Conservation (phyloP, 495 filamentous ascomycete genomes). For the Talaromyces stipitatus region DNA sequence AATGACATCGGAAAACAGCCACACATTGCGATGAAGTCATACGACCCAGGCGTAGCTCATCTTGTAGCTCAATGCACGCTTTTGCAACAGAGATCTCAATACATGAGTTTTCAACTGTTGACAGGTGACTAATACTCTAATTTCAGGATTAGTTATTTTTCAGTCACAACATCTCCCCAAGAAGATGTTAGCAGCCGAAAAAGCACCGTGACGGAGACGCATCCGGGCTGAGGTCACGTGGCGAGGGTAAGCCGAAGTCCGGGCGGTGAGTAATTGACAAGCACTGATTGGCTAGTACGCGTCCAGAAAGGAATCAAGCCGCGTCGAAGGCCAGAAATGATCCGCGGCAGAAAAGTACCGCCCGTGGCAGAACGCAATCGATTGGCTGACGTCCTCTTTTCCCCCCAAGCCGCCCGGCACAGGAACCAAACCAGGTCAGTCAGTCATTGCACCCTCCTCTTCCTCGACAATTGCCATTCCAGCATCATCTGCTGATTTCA, state of each 20-base stretch:
- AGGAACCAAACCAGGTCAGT: constrained; percentile 3
- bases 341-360: constrained; percentile 6
- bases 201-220: background rate
- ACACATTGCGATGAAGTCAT: constrained; percentile 1
- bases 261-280: background rate
- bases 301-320: background rate
- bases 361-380: background rate
- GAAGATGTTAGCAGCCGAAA: background rate
- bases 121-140: background rate
- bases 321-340: constrained; percentile 5
- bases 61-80: background rate
- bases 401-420: constrained; percentile 19
- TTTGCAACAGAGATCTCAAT: background rate
- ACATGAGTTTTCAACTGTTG: background rate
- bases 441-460: constrained; percentile 17
- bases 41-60: background rate
- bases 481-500: constrained; percentile 17
- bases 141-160: background rate
- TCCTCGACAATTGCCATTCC: constrained; percentile 15
- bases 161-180: background rate
- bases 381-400: constrained; percentile 14
- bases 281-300: background rate
- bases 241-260: background rate
- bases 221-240: constrained; percentile 7
- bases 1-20: background rate